Conservation (phyloP, 805 yeast genomes). For the Kregervanrija delftensis region DNA sequence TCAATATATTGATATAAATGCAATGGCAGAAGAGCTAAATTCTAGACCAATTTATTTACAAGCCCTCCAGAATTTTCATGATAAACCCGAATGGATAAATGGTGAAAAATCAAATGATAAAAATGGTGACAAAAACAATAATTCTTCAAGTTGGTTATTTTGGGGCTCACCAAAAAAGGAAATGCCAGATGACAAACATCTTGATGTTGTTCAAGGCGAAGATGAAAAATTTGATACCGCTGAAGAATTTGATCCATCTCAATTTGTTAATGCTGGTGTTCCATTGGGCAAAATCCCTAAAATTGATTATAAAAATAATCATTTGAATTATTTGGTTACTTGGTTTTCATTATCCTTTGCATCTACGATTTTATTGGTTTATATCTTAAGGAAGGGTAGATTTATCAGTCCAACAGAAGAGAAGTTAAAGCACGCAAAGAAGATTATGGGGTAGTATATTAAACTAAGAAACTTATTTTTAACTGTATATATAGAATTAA, state of each 20-base stretch:
- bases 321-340: conserved; percentile 84
- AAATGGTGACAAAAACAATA: not conserved
- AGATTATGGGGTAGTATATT: conserved; percentile 20
- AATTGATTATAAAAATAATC: conserved; percentile 80
- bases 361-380: conserved; percentile 58
- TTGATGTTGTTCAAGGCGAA: conserved; percentile 5
- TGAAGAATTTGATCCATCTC: conserved; percentile 43
- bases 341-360: conserved; percentile 88
- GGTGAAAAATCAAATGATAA: not conserved
- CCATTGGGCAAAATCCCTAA: conserved; percentile 84
- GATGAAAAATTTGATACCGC: conserved; percentile 17
- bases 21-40: conserved; percentile 65
- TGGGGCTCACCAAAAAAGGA: conserved; percentile 5
- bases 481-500: too few species aligned
- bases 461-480: too few species aligned
- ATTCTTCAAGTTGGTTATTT: conserved; percentile 6
- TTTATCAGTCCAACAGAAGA: conserved; percentile 35
- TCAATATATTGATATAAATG: conserved; percentile 73
- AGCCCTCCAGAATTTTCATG: conserved; percentile 59
- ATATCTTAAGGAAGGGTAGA: conserved; percentile 40
- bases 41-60: conserved; percentile 73
- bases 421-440: conserved; percentile 43
- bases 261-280: conserved; percentile 74
- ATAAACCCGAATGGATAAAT: conserved; percentile 45
- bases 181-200: not conserved